Base-by-base conservation (phyloP, 208 protist species). In the Naegleria fowleri region DNA sequence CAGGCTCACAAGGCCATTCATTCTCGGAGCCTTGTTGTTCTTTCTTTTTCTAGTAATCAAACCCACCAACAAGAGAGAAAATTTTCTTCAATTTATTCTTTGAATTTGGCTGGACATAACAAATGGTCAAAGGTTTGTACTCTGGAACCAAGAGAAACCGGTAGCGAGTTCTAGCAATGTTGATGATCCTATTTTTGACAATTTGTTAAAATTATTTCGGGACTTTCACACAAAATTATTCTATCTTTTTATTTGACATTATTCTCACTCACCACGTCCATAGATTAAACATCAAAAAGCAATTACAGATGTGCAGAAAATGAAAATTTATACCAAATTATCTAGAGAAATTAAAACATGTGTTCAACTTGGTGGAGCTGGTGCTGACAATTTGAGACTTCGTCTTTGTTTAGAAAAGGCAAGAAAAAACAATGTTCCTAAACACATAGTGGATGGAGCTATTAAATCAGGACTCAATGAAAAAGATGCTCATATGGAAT, bases 241-340 rank as follows among this genome's bases (percentile, higher is more conserved):
- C n/a, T n/a, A n/a, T n/a, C n/a, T n/a, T n/a, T 9, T 48, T 48
- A 48, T 48, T 48, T 48, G 43, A 48, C 1, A 48, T 9, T 48
- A 9, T 48, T 7, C 1, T 48, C 43, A 48, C 7, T 48, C 43
- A 48, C 7, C 7, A 7, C 43, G 1, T 67, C 4, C 22, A 67
- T 19, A 84, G 33, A 84, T 84, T 40, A 84, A 84, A 40, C 76
- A 84, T 40, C 29, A 84, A 84, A 84, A 84, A 84, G 76, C 76
- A 40, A 39, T 41, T 33, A 84, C 76, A 84, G 76, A 84, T 84
- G 76, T 40, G 7, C 76, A 84, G 33, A 84, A 84, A 36, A 84
- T 84, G 76, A 84, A 84, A 84, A 33, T 41, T 41, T 84, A 41
- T 84, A 40, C 33, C 5, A 84, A 84, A 84, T 36, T 84, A 38